These are phyloP conservation scores for Arthrobotrys sinensis DNA, from an alignment of 2,329 filamentous ascomycete species.

Conservation along the genomic window DNA sequence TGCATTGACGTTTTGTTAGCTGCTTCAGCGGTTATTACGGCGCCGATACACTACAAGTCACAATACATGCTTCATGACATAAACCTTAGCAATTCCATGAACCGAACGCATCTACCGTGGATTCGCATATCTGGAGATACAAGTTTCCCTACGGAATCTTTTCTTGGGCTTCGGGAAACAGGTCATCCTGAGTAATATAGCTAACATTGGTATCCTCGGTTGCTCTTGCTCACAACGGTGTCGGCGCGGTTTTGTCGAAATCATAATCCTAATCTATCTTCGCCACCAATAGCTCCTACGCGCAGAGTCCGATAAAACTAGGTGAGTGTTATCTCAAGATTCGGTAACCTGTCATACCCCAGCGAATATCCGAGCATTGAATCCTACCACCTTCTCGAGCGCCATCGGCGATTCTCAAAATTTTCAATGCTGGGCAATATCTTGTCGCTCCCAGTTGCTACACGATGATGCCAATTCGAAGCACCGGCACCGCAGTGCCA, in stretches of 20 bases:
- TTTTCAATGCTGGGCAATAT: not conserved
- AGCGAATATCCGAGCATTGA: slow-evolving; percentile 1
- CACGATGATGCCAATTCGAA: too few species aligned
- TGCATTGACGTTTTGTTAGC: slow-evolving; percentile 28
- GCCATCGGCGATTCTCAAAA: slow-evolving; percentile 5
- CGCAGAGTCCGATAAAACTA: slow-evolving; percentile 16
- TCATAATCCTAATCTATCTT: not conserved
- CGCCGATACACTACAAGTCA: slow-evolving; percentile 12
- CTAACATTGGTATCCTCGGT: slow-evolving; percentile 25
- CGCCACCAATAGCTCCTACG: slow-evolving; percentile 5
- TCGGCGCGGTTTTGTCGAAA: slow-evolving; percentile 17
- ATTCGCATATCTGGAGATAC: slow-evolving; percentile 30
- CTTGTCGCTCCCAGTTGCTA: not conserved
- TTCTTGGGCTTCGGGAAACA: slow-evolving; percentile 4
- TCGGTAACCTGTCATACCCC: slow-evolving; percentile 7
- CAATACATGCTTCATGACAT: slow-evolving; percentile 34
- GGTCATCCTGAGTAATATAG: slow-evolving; percentile 21
- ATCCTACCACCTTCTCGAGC: slow-evolving; percentile 15
- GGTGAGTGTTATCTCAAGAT: slow-evolving; percentile 9
- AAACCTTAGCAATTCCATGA: slow-evolving; percentile 13
- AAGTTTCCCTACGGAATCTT: slow-evolving; percentile 20
- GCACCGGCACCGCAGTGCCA: too few species aligned
- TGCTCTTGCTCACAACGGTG: slow-evolving; percentile 20
- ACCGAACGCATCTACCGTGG: slow-evolving; percentile 25
- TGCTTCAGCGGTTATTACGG: slow-evolving; percentile 1